phyloP scores from a whole-genome alignment of 2,329 filamentous ascomycete species.

The Colletotrichum sp. region DNA sequence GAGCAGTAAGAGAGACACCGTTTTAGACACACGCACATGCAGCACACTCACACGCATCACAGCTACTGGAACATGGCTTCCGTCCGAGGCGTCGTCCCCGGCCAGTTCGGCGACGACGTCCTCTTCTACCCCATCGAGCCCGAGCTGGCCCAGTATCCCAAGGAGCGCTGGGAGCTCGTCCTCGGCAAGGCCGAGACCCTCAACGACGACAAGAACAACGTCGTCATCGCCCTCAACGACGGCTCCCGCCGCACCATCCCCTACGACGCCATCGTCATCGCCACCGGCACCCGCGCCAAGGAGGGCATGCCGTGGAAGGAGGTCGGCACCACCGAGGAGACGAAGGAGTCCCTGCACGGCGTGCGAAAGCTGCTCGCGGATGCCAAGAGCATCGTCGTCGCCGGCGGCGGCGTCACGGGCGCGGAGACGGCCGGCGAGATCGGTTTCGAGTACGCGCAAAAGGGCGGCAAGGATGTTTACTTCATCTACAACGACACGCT shows the following conservation, averaged over 20 bases:
- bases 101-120: conserved; percentile 48
- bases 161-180: conserved; percentile 51
- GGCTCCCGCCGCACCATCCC: conserved; percentile 34
- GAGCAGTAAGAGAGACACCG: conserved; percentile 14
- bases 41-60: conserved; percentile 29
- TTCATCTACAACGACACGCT: conserved; percentile 43
- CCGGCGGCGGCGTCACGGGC: conserved; percentile 56
- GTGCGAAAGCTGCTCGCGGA: conserved; percentile 41
- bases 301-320: conserved; percentile 56
- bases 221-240: conserved; percentile 38
- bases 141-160: conserved; percentile 50
- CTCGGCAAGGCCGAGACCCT: conserved; percentile 48
- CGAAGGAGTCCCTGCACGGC: conserved; percentile 40
- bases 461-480: conserved; percentile 50
- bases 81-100: conserved; percentile 58
- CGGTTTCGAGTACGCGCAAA: conserved; percentile 47
- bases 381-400: conserved; percentile 55
- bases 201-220: conserved; percentile 34
- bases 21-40: background rate
- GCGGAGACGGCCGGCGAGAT: conserved; percentile 58
- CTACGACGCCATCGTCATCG: conserved; percentile 59
- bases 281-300: conserved; percentile 52
- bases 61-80: conserved; percentile 63
- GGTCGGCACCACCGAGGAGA: conserved; percentile 44
- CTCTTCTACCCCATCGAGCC: conserved; percentile 51